Evolutionary conservation across 2,329 filamentous ascomycete genomes (phyloP), one percentile per base, ranked within the genome.

Genomic region (Geoglossum cookeanum): DNA sequence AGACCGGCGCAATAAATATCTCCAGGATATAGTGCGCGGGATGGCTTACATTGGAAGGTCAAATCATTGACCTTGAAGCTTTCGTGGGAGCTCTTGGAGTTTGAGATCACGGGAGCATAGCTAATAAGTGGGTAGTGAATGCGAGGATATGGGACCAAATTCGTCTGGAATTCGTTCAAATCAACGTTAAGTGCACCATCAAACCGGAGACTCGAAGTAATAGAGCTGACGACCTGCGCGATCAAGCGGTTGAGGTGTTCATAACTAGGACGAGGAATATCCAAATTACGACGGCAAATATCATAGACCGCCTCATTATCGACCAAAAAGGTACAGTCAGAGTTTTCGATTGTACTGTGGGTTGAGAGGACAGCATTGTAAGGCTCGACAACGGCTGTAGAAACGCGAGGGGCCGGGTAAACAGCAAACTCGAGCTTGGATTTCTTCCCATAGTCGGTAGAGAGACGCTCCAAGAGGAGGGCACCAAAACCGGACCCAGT

Each of bases 1-100:
- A 58, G 37, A 29, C 13, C 29, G 27, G 17, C 27, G 22, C 30
- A 27, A 22, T 15, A 13, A 58, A 39, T 30, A 35, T 4, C 17
- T 8, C 17, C 3, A 11, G 27, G 17, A 57, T 56, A 22, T 17
- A 32, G 22, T 44, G 5, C 66, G 5, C 22, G 29, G 0, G 3
- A 15, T 4, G 3, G 73, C 78, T 67, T 75, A 85, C 82, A 85
- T 70, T 85, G 81, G 73, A 84, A 81, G 67, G 82, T 85, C 61
- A 85, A 72, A 63, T 92, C 87, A 61, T 81, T 78, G 57, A 89
- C 83, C 76, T 87, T 88, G 80, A 90, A 90, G 75, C 84, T 87
- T 75, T 92, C 87, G 68, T 92, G 87, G 53, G 82, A 79, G 70
- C 84, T 87, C 78, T 86, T 87, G 74, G 78, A 76, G 59, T 81